A percentile compares a stretch with the other conserved stretches of the same genome.
Conservation (phyloP, 257 asterid genomes). For the Penstemon davidsonii region DNA sequence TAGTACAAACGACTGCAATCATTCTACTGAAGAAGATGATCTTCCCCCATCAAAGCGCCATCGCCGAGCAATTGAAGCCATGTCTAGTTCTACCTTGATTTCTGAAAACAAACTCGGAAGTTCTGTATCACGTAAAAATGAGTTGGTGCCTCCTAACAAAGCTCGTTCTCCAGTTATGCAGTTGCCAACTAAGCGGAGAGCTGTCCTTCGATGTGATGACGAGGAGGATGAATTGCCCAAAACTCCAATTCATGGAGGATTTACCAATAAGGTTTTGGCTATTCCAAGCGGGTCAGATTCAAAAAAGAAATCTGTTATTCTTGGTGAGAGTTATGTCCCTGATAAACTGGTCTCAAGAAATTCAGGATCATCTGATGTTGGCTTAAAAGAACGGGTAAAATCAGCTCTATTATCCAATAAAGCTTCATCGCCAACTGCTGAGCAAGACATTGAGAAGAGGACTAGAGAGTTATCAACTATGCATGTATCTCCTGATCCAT, state of each 20-base stretch:
- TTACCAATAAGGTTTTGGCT: conserved; percentile 46
- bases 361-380: conserved; percentile 40
- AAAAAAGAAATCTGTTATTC: conserved; percentile 42
- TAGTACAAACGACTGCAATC: conserved; percentile 39
- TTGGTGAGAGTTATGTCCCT: conserved; percentile 29
- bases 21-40: conserved; percentile 64
- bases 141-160: conserved; percentile 36
- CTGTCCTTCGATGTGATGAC: conserved; percentile 78
- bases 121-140: conserved; percentile 41
- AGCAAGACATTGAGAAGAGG: conserved; percentile 46
- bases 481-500: conserved; percentile 37
- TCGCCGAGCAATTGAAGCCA: conserved; percentile 50
- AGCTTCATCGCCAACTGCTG: conserved; percentile 40
- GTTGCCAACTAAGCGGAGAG: conserved; percentile 70
- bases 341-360: conserved; percentile 37
- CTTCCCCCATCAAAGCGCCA: conserved; percentile 72
- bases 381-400: conserved; percentile 45
- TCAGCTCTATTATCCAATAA: conserved; percentile 42
- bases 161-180: conserved; percentile 37
- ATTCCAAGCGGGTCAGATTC: conserved; percentile 41
- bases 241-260: conserved; percentile 92
- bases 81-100: conserved; percentile 31
- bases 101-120: conserved; percentile 43
- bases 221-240: conserved; percentile 82
- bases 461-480: conserved; percentile 39